These are phyloP conservation scores for Citrus cavaleriei DNA, from an alignment of 345 rosid genomes.

Conservation along the genomic window DNA sequence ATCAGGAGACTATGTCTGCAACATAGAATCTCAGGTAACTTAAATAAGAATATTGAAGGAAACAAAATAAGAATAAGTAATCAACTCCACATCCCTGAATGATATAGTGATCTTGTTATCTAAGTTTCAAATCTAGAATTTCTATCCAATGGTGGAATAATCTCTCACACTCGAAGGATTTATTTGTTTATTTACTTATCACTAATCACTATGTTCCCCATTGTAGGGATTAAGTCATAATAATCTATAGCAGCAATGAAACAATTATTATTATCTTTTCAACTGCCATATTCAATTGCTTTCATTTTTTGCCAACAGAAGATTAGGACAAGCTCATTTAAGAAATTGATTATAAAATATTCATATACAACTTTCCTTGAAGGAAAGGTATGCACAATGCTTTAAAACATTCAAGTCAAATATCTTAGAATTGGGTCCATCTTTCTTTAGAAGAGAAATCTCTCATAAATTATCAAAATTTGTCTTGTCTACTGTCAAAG, in stretches of 20 bases:
- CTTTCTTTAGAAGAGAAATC: neutral
- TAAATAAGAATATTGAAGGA: constrained; percentile 1
- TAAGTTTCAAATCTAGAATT: neutral
- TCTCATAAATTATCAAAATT: neutral
- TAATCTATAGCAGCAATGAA: neutral
- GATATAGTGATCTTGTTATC: neutral
- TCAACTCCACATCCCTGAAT: neutral
- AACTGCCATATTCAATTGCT: neutral
- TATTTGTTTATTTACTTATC: neutral
- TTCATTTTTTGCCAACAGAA: neutral
- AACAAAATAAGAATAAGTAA: neutral
- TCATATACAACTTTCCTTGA: neutral
- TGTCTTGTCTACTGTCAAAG: neutral
- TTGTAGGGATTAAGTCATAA: neutral
- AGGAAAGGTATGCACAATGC: neutral
- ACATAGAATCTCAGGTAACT: constrained; percentile 21
- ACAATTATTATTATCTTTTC: neutral
- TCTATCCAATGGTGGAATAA: neutral
- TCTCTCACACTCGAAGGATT: neutral
- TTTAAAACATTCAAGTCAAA: neutral
- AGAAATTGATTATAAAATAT: neutral
- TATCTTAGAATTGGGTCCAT: neutral
- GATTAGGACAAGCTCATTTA: neutral
- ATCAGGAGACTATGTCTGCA: too few species aligned
- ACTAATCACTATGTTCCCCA: neutral